These are phyloP conservation scores for Hypoxylon rubiginosum DNA, from an alignment of 2,329 filamentous ascomycete genomes.

Conservation along the genomic window DNA sequence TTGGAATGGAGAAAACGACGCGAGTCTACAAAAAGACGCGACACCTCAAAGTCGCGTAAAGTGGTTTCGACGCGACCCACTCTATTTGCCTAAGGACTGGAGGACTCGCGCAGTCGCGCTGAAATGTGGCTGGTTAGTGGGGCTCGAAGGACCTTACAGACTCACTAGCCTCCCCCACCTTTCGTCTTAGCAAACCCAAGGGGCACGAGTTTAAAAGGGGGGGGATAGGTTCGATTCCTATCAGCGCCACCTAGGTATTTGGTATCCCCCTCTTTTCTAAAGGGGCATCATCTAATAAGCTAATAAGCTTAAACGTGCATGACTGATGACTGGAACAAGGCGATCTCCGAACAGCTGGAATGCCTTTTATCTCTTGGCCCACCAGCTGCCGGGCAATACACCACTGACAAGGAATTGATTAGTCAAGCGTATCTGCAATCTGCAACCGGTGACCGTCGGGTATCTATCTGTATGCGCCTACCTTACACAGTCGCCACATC, in stretches of 20 bases:
- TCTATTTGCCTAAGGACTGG: neutral
- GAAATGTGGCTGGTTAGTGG: slow-evolving; percentile 9
- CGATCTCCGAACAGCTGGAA: slow-evolving; percentile 36
- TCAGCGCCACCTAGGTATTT: too few species aligned
- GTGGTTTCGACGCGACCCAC: slow-evolving; percentile 38
- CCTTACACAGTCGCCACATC: slow-evolving; percentile 21
- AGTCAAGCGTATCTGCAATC: neutral
- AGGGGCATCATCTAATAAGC: neutral
- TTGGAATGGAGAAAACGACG: slow-evolving; percentile 30
- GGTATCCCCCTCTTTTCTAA: too few species aligned
- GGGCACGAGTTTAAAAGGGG: too few species aligned
- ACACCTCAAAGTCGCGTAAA: slow-evolving; percentile 46
- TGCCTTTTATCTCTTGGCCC: slow-evolving; percentile 6
- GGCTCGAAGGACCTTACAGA: neutral
- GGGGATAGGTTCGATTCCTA: too few species aligned
- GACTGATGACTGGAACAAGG: slow-evolving; percentile 33
- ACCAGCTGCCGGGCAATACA: slow-evolving; percentile 21
- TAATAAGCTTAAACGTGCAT: slow-evolving; percentile 9
- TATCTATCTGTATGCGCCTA: slow-evolving; percentile 6
- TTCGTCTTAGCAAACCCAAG: slow-evolving; percentile 2
- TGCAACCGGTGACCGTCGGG: slow-evolving; percentile 13
- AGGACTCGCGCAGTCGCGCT: neutral
- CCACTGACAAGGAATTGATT: slow-evolving; percentile 6
- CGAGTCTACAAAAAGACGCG: slow-evolving; percentile 44
- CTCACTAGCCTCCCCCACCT: slow-evolving; percentile 29